Percentiles rank a stretch among this genome's conserved stretches.
Evolutionary conservation across 257 asterid genomes (phyloP).

Genomic region (Solanum sparsipilum): DNA sequence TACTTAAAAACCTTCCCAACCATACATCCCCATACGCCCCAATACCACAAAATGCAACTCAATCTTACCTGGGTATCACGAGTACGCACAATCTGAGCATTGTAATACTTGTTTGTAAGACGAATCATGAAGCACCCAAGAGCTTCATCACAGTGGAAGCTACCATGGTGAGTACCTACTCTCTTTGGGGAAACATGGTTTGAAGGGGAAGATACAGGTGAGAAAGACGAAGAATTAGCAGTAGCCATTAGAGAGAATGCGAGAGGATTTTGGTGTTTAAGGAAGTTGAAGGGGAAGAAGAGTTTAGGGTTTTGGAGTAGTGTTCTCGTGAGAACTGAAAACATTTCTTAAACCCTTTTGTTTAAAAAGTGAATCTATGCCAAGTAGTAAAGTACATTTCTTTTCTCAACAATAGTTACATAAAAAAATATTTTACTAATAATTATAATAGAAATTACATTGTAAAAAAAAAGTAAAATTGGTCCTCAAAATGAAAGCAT

Average conservation of each 20-base stretch:
- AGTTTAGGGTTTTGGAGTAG: neutral
- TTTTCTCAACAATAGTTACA: neutral
- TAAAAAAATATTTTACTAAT: neutral
- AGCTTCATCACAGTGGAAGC: slow-evolving; percentile 21
- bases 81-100: slow-evolving; percentile 13
- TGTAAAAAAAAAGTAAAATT: neutral
- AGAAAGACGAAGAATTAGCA: neutral
- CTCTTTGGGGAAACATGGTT: neutral
- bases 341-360: neutral
- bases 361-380: neutral
- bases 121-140: slow-evolving; percentile 18
- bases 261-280: neutral
- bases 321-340: neutral
- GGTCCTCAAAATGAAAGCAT: neutral
- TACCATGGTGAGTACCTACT: slow-evolving; percentile 17
- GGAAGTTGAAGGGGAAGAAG: neutral
- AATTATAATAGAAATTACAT: no score
- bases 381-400: neutral
- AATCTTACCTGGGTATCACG: slow-evolving; percentile 7
- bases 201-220: slow-evolving; percentile 1
- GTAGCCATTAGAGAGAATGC: neutral
- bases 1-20: neutral
- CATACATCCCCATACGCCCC: neutral
- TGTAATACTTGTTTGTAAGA: slow-evolving; percentile 6
- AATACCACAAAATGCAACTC: neutral